A percentile compares a stretch with the other conserved stretches of the same genome.
phyloP scores from a whole-genome alignment of 305 asterid genomes.

The Fraxinus angustifolia region DNA sequence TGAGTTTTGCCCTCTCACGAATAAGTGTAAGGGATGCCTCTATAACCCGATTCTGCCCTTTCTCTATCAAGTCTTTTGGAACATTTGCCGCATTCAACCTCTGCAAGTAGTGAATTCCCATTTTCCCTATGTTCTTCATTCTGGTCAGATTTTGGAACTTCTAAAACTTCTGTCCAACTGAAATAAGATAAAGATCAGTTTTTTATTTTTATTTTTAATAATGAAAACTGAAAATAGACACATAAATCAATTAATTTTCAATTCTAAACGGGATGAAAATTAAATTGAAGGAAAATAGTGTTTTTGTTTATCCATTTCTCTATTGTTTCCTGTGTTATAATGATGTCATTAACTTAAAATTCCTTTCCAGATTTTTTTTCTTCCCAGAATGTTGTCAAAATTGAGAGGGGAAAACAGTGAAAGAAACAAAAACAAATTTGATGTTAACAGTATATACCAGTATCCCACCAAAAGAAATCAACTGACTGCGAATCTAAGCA shows the following conservation, averaged over 20 bases:
- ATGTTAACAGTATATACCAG: neutral
- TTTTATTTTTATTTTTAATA: neutral
- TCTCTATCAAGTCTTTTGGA: constrained; percentile 79
- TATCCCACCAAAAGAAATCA: neutral
- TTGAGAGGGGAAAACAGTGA: neutral
- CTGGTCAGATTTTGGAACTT: constrained; percentile 27
- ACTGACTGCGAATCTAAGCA: neutral
- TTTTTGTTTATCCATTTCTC: neutral
- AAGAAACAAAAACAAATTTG: neutral
- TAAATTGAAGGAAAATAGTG: neutral
- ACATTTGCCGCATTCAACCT: constrained; percentile 66
- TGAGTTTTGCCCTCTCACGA: constrained; percentile 96
- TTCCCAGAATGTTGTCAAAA: neutral
- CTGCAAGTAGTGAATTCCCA: constrained; percentile 81
- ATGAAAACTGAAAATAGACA: neutral
- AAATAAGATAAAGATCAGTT: neutral
- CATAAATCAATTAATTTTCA: neutral
- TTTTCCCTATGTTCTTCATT: constrained; percentile 62
- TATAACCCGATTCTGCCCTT: constrained; percentile 89
- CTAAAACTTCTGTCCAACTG: neutral
- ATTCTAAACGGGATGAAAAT: neutral
- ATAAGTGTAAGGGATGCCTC: constrained; percentile 96
- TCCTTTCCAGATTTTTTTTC: neutral
- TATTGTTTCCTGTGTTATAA: neutral
- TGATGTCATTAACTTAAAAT: neutral